Evolutionary conservation across 2,329 filamentous ascomycete species (phyloP).

Genomic region (Sarocladium brachiariae): DNA sequence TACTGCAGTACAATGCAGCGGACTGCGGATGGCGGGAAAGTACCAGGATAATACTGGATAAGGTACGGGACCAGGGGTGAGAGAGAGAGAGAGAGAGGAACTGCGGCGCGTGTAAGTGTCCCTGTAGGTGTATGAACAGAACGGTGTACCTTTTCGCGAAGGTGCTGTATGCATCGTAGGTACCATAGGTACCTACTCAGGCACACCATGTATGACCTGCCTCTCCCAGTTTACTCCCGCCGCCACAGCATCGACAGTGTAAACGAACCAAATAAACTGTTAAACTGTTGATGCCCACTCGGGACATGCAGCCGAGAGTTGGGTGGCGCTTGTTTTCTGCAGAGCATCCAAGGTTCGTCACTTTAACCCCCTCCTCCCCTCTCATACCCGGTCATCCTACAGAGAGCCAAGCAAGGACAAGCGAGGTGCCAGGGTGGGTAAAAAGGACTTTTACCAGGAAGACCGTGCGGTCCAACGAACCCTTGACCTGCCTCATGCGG

Average conservation of each 20-base stretch:
- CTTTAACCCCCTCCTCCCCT: neutral
- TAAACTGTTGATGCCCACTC: neutral
- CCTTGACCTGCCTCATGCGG: slow-evolving; percentile 9
- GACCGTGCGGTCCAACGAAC: neutral
- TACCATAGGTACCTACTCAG: no score
- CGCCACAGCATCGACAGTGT: neutral
- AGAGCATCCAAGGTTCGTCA: neutral
- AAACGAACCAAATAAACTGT: neutral
- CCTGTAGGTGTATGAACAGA: neutral
- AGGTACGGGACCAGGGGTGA: slow-evolving; percentile 2
- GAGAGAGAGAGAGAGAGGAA: no score
- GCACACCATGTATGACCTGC: neutral
- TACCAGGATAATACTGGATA: slow-evolving; percentile 9
- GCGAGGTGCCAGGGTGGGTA: slow-evolving; percentile 3
- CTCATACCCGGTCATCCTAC: neutral
- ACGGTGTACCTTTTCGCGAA: slow-evolving; percentile 1
- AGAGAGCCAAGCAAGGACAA: slow-evolving; percentile 1
- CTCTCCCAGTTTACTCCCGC: neutral
- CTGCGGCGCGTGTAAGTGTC: no score
- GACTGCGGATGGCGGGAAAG: slow-evolving; percentile 1
- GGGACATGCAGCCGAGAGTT: slow-evolving; percentile 8
- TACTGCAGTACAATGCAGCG: neutral
- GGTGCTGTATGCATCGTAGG: no score
- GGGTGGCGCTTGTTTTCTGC: neutral
- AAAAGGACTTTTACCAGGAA: neutral